These are phyloP conservation scores for Sporisorium exsertum DNA, from an alignment of 1,284 basidiomycete genomes.

Conservation along the genomic window DNA sequence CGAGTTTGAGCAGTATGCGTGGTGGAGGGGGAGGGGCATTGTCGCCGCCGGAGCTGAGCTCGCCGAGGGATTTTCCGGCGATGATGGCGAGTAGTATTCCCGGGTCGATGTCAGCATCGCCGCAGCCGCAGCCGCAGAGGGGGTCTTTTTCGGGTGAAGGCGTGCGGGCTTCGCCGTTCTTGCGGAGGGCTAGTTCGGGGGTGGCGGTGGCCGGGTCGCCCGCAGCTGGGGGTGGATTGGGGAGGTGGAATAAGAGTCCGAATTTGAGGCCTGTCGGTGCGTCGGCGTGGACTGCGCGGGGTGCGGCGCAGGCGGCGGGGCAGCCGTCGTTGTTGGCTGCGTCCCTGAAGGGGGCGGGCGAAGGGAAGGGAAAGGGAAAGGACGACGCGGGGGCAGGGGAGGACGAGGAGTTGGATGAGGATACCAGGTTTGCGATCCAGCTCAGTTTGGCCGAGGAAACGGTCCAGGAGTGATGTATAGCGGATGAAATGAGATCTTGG, in stretches of 20 bases:
- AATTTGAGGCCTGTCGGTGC: conserved; percentile 15
- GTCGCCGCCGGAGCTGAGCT: conserved; percentile 21
- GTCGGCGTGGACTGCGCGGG: conserved; percentile 6
- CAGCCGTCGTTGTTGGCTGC: conserved; percentile 18
- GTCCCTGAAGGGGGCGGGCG: conserved; percentile 12
- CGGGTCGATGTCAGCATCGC: background rate
- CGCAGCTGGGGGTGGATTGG: background rate
- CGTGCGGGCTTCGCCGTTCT: background rate
- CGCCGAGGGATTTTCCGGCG: conserved; percentile 18
- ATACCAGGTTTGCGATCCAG: conserved; percentile 59
- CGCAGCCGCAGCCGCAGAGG: too few relatives aligned
- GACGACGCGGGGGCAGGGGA: background rate
- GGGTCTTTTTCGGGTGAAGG: background rate
- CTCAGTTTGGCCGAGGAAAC: conserved; percentile 62
- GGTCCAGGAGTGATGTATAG: conserved; percentile 13
- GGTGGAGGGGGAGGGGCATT: background rate
- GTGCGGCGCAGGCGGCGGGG: background rate
- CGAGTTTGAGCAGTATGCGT: conserved; percentile 18
- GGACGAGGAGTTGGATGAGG: conserved; percentile 46
- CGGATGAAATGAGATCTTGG: too few relatives aligned
- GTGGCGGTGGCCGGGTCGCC: background rate
- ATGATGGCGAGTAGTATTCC: conserved; percentile 6
- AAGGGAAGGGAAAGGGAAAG: conserved; percentile 6
- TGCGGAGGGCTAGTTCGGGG: conserved; percentile 10
- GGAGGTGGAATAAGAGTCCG: conserved; percentile 28